phyloP scores from a whole-genome alignment of 768 basidiomycete genomes.

The Serendipita indica region DNA sequence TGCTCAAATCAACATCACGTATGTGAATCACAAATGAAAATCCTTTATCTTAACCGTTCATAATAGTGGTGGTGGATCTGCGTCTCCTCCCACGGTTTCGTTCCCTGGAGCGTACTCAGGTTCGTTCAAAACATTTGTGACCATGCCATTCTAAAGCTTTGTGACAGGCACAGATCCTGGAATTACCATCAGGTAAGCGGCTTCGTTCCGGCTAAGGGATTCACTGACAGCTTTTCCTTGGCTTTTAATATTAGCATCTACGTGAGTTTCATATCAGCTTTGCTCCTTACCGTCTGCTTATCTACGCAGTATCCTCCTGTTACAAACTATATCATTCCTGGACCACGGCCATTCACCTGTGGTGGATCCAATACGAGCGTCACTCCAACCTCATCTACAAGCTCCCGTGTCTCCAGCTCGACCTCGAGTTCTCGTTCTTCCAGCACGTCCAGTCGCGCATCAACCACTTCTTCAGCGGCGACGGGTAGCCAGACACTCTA shows the following conservation, averaged over 20 bases:
- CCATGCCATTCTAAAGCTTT: neutral
- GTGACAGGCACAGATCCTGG: slow-evolving; percentile 20
- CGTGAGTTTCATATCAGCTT: neutral
- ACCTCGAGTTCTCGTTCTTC: neutral
- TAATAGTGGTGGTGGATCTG: slow-evolving; percentile 1
- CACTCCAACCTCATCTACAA: neutral
- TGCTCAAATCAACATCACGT: slow-evolving; percentile 25
- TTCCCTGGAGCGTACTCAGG: slow-evolving; percentile 19
- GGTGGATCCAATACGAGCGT: slow-evolving; percentile 12
- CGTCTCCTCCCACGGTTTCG: neutral
- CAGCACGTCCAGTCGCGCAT: neutral
- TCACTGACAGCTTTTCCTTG: neutral
- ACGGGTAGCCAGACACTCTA: neutral
- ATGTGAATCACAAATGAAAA: too few species aligned
- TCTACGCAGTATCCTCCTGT: neutral
- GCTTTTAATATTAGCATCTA: neutral
- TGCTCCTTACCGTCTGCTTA: neutral
- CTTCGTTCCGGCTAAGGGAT: neutral
- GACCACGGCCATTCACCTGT: slow-evolving; percentile 21
- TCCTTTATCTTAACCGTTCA: too few species aligned
- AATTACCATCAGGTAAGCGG: slow-evolving; percentile 20
- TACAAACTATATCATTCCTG: slow-evolving; percentile 9
- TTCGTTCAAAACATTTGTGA: slow-evolving; percentile 8
- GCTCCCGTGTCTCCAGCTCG: neutral
- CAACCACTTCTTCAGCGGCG: neutral